phyloP scores from a whole-genome alignment of 257 asterid species.

The Jasminum sambac region DNA sequence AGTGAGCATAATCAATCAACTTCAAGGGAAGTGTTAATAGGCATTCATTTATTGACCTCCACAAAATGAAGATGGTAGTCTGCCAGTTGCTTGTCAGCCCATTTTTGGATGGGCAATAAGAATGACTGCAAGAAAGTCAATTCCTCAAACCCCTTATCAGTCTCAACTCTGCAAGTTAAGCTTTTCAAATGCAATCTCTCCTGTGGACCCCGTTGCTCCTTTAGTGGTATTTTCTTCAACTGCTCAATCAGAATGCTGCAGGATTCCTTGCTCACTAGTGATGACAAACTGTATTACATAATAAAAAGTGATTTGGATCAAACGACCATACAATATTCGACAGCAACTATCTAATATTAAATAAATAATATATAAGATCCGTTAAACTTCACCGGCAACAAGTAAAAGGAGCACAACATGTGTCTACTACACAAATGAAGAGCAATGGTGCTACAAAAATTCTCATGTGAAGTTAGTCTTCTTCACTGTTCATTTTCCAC shows the following conservation, averaged over 20 bases:
- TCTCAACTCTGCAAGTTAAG: conserved; percentile 75
- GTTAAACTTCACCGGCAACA: conserved; percentile 12
- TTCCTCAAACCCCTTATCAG: conserved; percentile 67
- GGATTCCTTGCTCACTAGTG: conserved; percentile 80
- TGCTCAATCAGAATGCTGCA: conserved; percentile 77
- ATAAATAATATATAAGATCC: conserved; percentile 4
- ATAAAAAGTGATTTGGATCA: conserved; percentile 15
- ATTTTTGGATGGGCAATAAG: conserved; percentile 75
- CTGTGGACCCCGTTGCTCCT: conserved; percentile 95
- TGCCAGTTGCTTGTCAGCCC: conserved; percentile 87
- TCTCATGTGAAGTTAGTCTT: neutral
- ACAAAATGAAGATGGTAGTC: conserved; percentile 85
- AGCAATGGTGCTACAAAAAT: neutral
- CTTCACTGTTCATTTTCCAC: neutral
- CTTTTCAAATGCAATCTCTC: conserved; percentile 91
- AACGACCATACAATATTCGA: conserved; percentile 8
- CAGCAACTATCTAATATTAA: neutral
- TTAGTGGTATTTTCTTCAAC: conserved; percentile 85
- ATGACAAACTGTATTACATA: conserved; percentile 68
- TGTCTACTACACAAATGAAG: conserved; percentile 1
- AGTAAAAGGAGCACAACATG: neutral
- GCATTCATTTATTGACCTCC: conserved; percentile 53
- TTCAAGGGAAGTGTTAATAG: conserved; percentile 16
- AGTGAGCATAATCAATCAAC: conserved; percentile 18
- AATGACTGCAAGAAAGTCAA: conserved; percentile 83